Evolutionary conservation across 2,329 filamentous ascomycete species (phyloP).

Genomic region (Lecanicillium sp.): DNA sequence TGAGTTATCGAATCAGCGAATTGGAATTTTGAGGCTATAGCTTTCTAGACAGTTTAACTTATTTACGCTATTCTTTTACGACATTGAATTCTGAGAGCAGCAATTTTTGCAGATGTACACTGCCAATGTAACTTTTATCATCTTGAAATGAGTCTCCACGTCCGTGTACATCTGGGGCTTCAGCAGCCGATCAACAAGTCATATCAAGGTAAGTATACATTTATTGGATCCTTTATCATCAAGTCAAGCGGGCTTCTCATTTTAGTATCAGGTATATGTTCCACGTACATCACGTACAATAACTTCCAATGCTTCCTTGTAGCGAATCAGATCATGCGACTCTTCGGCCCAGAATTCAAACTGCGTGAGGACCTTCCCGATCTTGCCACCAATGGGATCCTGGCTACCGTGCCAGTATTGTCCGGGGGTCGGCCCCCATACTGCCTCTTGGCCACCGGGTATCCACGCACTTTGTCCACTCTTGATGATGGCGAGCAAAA

Average conservation of each 20-base stretch:
- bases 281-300: conserved; percentile 16
- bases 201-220: too few species aligned
- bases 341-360: conserved; percentile 19
- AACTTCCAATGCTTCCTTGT: conserved; percentile 15
- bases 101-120: too few species aligned
- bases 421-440: conserved; percentile 14
- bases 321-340: conserved; percentile 15
- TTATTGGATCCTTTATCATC: too few species aligned
- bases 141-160: too few species aligned
- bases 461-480: conserved; percentile 18
- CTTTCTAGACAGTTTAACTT: not conserved
- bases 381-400: conserved; percentile 16
- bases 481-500: conserved; percentile 18
- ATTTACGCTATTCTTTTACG: not conserved
- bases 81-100: too few species aligned
- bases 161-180: too few species aligned
- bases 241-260: not conserved
- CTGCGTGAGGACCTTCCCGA: conserved; percentile 18
- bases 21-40: not conserved
- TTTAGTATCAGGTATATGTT: not conserved
- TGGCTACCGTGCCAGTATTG: conserved; percentile 12
- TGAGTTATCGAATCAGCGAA: not conserved
- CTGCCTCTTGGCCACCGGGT: conserved; percentile 16
- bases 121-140: too few species aligned
- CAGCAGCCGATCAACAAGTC: too few species aligned